These are phyloP conservation scores for Geranomyces michiganensis DNA, from an alignment of 192 early-diverging fungal species.

Conservation along the genomic window DNA sequence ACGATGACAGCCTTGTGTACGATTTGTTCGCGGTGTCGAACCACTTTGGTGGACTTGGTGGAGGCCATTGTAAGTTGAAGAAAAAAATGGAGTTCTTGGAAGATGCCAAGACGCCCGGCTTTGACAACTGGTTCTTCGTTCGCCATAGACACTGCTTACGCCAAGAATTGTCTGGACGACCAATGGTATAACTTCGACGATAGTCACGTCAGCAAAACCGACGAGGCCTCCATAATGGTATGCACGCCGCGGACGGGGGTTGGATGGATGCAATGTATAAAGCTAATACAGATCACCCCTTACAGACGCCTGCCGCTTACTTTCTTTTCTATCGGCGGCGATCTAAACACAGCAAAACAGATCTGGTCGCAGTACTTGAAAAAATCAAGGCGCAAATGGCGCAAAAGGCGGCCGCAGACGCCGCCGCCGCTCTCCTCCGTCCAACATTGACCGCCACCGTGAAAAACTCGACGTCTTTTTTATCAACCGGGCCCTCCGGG, in stretches of 20 bases:
- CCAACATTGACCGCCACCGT: background rate
- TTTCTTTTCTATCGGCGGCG: conserved; percentile 65
- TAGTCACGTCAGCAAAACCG: conserved; percentile 55
- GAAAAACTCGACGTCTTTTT: conserved; percentile 25
- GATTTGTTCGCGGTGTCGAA: conserved; percentile 80
- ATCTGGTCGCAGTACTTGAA: conserved; percentile 3
- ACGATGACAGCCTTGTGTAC: conserved; percentile 49
- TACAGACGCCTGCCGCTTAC: conserved; percentile 61
- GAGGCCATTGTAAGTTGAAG: conserved; percentile 68
- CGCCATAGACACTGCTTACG: conserved; percentile 71
- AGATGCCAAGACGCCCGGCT: too few relatives aligned
- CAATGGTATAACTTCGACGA: conserved; percentile 86
- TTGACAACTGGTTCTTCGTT: background rate
- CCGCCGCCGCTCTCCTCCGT: background rate
- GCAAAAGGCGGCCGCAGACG: background rate
- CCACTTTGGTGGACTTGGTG: conserved; percentile 81
- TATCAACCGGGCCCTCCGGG: conserved; percentile 23
- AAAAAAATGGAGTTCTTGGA: background rate
- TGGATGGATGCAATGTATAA: background rate
- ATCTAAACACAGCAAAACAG: background rate
- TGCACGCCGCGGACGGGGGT: background rate
- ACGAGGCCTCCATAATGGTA: conserved; percentile 43
- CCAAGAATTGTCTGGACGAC: conserved; percentile 63
- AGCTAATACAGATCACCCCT: background rate
- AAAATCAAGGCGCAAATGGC: background rate